A percentile compares a stretch with the other conserved stretches of the same genome.
These are phyloP conservation scores for Carex parvula DNA, from an alignment of 176 grass and related monocot species.

Conservation along the genomic window DNA sequence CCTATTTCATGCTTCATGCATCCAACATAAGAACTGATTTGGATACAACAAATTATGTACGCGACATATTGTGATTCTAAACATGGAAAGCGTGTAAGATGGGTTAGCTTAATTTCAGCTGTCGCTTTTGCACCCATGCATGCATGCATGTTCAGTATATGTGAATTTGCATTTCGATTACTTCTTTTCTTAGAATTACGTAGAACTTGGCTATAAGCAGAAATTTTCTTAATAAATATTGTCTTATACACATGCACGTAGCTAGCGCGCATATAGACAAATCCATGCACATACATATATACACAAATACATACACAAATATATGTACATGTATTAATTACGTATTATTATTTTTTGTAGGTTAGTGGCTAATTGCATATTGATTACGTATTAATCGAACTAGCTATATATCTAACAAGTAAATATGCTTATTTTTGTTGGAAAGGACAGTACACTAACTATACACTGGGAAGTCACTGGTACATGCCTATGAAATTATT, in stretches of 20 bases:
- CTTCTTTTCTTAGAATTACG: not conserved
- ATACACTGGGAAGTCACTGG: not conserved
- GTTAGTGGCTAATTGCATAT: too few species aligned
- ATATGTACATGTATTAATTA: not conserved
- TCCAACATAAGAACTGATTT: not conserved
- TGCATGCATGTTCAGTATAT: not conserved
- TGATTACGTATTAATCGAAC: not conserved
- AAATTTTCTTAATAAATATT: not conserved
- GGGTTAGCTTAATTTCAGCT: not conserved
- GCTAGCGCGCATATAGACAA: not conserved
- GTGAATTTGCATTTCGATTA: not conserved
- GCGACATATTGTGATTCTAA: conserved; percentile 9
- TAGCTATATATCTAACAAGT: not conserved
- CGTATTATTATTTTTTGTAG: too few species aligned
- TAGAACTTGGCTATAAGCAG: not conserved
- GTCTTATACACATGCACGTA: not conserved
- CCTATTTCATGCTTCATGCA: not conserved
- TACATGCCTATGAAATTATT: too few species aligned
- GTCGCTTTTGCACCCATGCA: not conserved
- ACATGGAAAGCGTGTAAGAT: conserved; percentile 24
- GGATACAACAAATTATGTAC: conserved; percentile 15
- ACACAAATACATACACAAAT: not conserved
- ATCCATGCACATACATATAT: not conserved
- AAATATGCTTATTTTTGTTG: not conserved
- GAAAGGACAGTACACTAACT: not conserved